Evolutionary conservation across 306 rosid genomes (phyloP), one percentile per base, ranked within the genome.

Genomic region (Sphenostylis stenocarpa): DNA sequence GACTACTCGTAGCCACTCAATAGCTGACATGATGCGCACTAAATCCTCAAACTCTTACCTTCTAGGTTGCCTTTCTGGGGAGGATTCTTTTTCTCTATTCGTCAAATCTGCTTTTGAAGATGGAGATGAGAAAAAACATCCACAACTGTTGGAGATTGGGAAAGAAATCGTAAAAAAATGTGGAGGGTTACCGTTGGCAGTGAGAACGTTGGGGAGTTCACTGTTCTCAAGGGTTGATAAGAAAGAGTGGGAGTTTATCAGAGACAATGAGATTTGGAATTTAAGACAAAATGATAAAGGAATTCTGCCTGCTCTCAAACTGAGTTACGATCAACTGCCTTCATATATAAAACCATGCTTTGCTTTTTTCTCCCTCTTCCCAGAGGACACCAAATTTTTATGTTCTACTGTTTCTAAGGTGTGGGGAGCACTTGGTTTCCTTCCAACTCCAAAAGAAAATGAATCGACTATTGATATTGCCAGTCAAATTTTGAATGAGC

Each of bases 41-140:
- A 28, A 58, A 14, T 28, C 21, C 1, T 28, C 39, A 5, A 28
- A 14, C 11, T 1, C 16, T 1, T 23, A 58, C 20, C 7, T 0
- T 6, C 38, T 81, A 15, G 0, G 14, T 33, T 21, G 41, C 0
- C 76, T 74, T 1, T 57, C 57, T 0, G 0, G 5, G 0, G 11
- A 77, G 3, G 66, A 62, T 15, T 86, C 77, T 3, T 5, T 56
- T 15, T 73, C 75, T 13, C 38, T 81, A 6, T 78, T 86, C 10
- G 2, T 13, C 12, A 81, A 66, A 81, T 58, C 7, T 49, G 85
- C 86, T 57, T 86, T 83, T 26, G 23, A 28, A 21, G 72, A 53
- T 7, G 76, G 39, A 7, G 71, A 47, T 7, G 29, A 75, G n/a
- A 39, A 7, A n/a, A 53, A 6, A 0, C 9, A 67, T 44, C 75